phyloP scores from a whole-genome alignment of 1,139 yeast species.

The Zygoascus sp. region DNA sequence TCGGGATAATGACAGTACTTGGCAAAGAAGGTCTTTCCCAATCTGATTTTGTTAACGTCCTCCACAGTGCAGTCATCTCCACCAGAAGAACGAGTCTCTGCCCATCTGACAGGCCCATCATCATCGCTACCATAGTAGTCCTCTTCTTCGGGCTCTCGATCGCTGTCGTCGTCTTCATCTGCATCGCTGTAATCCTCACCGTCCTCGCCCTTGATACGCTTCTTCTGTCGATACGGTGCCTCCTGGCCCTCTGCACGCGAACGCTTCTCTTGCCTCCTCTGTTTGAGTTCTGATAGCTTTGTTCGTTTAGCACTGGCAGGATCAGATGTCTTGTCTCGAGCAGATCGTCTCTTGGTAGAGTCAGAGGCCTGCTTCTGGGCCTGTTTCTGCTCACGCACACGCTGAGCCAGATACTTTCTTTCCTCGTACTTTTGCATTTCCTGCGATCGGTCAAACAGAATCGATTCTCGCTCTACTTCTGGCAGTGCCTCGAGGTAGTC shows the following conservation, averaged over 20 bases:
- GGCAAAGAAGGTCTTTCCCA: slow-evolving; percentile 72
- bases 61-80: slow-evolving; percentile 28
- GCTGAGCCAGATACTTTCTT: slow-evolving; percentile 71
- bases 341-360: slow-evolving; percentile 25
- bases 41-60: slow-evolving; percentile 65
- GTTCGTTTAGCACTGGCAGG: slow-evolving; percentile 43
- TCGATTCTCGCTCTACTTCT: slow-evolving; percentile 86
- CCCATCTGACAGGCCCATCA: slow-evolving; percentile 50
- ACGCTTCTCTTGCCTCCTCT: slow-evolving; percentile 66
- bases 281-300: slow-evolving; percentile 76
- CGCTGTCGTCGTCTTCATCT: slow-evolving; percentile 38
- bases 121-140: slow-evolving; percentile 31
- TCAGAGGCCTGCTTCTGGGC: slow-evolving; percentile 33
- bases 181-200: slow-evolving; percentile 28
- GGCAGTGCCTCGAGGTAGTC: slow-evolving; percentile 65
- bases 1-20: slow-evolving; percentile 80
- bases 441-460: slow-evolving; percentile 86
- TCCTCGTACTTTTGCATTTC: slow-evolving; percentile 86
- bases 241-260: slow-evolving; percentile 25
- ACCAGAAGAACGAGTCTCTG: slow-evolving; percentile 31
- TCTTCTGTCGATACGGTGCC: slow-evolving; percentile 21
- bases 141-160: slow-evolving; percentile 25
- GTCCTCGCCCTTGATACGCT: slow-evolving; percentile 15
- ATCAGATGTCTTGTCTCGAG: slow-evolving; percentile 30
- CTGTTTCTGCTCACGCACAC: slow-evolving; percentile 58